These are phyloP conservation scores for Clonostachys rhizophaga DNA, from an alignment of 2,329 filamentous ascomycete genomes.

Conservation along the genomic window DNA sequence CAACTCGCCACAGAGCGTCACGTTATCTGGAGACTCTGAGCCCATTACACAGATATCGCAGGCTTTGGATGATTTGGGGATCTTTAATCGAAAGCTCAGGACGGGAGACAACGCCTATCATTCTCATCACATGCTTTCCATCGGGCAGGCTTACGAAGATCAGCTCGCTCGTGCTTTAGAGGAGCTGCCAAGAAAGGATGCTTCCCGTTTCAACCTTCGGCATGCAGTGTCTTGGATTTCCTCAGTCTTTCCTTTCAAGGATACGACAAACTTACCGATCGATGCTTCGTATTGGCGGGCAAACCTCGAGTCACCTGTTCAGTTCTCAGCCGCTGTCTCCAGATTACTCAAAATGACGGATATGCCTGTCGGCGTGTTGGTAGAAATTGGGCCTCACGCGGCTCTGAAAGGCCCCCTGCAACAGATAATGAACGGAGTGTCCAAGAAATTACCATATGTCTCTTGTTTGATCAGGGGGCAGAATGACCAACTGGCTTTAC, in stretches of 20 bases:
- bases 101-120: slow-evolving; percentile 11
- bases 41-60: slow-evolving; percentile 5
- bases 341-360: no score
- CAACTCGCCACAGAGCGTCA: slow-evolving; percentile 14
- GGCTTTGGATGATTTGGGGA: slow-evolving; percentile 2
- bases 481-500: not conserved
- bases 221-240: slow-evolving; percentile 1
- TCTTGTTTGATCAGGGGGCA: not conserved
- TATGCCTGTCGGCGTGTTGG: no score
- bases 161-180: not conserved
- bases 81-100: slow-evolving; percentile 9
- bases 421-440: no score
- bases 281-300: slow-evolving; percentile 4
- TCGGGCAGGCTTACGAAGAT: slow-evolving; percentile 2
- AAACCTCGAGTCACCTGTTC: slow-evolving; percentile 8
- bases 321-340: slow-evolving; percentile 4
- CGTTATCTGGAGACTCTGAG: slow-evolving; percentile 10
- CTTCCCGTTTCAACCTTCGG: not conserved
- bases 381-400: no score
- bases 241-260: slow-evolving; percentile 19
- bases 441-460: no score
- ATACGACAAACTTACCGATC: slow-evolving; percentile 1
- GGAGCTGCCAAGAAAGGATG: not conserved
- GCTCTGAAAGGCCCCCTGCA: no score
- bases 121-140: slow-evolving; percentile 9